Evolutionary conservation across 345 rosid genomes (phyloP).

Genomic region (Firmiana major): DNA sequence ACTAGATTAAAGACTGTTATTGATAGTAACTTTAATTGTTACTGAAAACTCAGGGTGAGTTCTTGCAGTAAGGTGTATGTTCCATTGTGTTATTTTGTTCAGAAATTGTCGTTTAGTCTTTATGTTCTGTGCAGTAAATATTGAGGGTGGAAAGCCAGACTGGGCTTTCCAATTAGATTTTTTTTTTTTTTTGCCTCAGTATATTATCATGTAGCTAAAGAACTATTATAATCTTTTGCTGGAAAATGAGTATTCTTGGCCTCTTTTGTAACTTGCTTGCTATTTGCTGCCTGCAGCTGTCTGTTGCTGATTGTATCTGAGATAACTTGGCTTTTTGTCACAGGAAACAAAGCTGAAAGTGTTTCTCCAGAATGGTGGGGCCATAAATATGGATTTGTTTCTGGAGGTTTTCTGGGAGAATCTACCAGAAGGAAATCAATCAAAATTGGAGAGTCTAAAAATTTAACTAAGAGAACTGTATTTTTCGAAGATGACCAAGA

Average conservation of each 20-base stretch:
- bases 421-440: slow-evolving; percentile 45
- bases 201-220: background rate
- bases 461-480: slow-evolving; percentile 43
- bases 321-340: slow-evolving; percentile 15
- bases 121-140: background rate
- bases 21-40: background rate
- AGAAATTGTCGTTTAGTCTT: background rate
- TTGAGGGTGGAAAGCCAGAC: background rate
- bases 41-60: background rate
- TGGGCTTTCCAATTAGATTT: background rate
- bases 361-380: slow-evolving; percentile 93
- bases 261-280: background rate
- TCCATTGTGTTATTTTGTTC: background rate
- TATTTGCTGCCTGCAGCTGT: background rate
- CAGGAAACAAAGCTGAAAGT: slow-evolving; percentile 47
- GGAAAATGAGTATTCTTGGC: background rate
- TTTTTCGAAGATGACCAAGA: slow-evolving; percentile 96
- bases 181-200: background rate
- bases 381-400: slow-evolving; percentile 68
- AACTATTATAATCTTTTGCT: background rate
- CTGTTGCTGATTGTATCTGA: background rate
- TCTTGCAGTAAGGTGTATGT: background rate
- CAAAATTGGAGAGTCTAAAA: slow-evolving; percentile 28
- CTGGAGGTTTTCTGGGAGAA: slow-evolving; percentile 94
- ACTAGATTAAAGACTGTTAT: background rate